A percentile compares a stretch with the other conserved stretches of the same genome.
Evolutionary conservation across 306 rosid species (phyloP).

Genomic region (Quercus ilex): DNA sequence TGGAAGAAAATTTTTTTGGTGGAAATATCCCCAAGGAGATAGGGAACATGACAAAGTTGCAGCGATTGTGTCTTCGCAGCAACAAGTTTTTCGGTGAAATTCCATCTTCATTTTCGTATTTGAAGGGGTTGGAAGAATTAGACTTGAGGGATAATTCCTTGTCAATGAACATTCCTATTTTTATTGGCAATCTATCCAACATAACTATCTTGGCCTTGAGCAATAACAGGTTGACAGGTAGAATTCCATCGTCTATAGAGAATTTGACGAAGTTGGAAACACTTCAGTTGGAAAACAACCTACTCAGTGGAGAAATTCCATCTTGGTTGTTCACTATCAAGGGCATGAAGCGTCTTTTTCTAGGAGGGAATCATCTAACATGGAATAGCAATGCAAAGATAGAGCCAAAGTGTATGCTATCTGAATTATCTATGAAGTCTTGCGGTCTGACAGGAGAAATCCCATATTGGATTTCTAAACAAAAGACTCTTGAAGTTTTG

Average conservation of each 20-base stretch:
- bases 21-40: slow-evolving; percentile 22
- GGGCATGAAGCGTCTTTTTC: slow-evolving; percentile 12
- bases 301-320: slow-evolving; percentile 20
- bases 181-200: slow-evolving; percentile 20
- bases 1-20: too few species aligned
- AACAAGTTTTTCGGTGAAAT: slow-evolving; percentile 14
- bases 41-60: slow-evolving; percentile 4
- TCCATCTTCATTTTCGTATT: slow-evolving; percentile 5
- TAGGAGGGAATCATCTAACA: slow-evolving; percentile 21
- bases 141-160: slow-evolving; percentile 22
- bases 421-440: slow-evolving; percentile 23
- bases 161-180: slow-evolving; percentile 16
- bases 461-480: slow-evolving; percentile 25
- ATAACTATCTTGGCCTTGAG: slow-evolving; percentile 23
- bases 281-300: slow-evolving; percentile 13
- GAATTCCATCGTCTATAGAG: slow-evolving; percentile 24
- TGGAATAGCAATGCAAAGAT: slow-evolving; percentile 20
- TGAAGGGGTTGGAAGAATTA: slow-evolving; percentile 2
- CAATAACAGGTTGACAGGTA: slow-evolving; percentile 20
- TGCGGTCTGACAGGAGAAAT: slow-evolving; percentile 25
- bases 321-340: slow-evolving; percentile 17
- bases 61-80: slow-evolving; percentile 3
- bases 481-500: slow-evolving; percentile 4
- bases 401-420: slow-evolving; percentile 15
- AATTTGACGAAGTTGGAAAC: slow-evolving; percentile 7